phyloP scores from a whole-genome alignment of 768 basidiomycete species.

The Suillus ampliporus region DNA sequence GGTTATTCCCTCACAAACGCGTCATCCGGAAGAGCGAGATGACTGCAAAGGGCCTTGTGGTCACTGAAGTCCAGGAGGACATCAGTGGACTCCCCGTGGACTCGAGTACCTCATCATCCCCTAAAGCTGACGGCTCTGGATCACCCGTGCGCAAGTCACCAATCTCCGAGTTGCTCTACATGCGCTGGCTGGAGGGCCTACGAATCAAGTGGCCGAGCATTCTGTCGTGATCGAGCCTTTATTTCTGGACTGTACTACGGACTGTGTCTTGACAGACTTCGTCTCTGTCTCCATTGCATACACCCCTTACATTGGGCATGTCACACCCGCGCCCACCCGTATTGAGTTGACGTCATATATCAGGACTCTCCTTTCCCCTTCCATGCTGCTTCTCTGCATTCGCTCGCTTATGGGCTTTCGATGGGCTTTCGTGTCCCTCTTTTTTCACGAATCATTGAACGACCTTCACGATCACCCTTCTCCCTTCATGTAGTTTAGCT shows the following conservation, averaged over 20 bases:
- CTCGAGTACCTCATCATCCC: slow-evolving; percentile 29
- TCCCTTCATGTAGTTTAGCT: slow-evolving; percentile 1
- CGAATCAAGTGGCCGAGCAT: slow-evolving; percentile 90
- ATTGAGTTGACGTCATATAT: not conserved
- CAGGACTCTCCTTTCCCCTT: slow-evolving; percentile 12
- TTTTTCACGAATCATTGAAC: slow-evolving; percentile 19
- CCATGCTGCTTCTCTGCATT: slow-evolving; percentile 4
- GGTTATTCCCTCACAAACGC: slow-evolving; percentile 81
- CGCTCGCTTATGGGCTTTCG: slow-evolving; percentile 10
- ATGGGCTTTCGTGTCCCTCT: slow-evolving; percentile 13
- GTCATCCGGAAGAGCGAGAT: slow-evolving; percentile 83
- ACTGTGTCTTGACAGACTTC: not conserved
- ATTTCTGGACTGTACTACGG: not conserved
- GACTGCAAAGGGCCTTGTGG: slow-evolving; percentile 83
- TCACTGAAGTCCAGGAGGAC: slow-evolving; percentile 83
- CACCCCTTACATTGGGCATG: not conserved
- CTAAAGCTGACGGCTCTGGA: slow-evolving; percentile 45
- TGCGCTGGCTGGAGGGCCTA: slow-evolving; percentile 94
- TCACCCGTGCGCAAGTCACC: slow-evolving; percentile 73
- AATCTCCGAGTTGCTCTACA: slow-evolving; percentile 94
- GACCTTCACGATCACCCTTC: slow-evolving; percentile 1
- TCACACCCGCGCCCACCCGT: not conserved
- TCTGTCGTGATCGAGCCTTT: slow-evolving; percentile 36
- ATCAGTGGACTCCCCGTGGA: slow-evolving; percentile 55
- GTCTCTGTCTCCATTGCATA: not conserved